phyloP scores from a whole-genome alignment of 2,329 filamentous ascomycete genomes.

The Aspergillus japonicus region DNA sequence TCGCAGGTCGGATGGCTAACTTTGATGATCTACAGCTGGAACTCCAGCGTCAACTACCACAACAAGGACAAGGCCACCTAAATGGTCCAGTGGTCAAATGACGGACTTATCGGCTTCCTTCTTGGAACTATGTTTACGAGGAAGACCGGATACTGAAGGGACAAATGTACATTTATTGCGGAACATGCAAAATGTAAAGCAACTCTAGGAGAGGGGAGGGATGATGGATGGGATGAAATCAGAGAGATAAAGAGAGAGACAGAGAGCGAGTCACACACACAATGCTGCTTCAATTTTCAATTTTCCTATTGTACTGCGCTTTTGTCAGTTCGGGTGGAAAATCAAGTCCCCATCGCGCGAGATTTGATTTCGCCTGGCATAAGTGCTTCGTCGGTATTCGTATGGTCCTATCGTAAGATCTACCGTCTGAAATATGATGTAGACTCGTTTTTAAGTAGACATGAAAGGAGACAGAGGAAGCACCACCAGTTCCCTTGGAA shows the following conservation, averaged over 20 bases:
- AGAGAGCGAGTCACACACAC: constrained; percentile 12
- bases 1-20: constrained; percentile 16
- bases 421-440: background rate
- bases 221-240: too few species aligned
- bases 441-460: background rate
- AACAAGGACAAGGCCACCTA: constrained; percentile 73
- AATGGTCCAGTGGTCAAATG: constrained; percentile 14
- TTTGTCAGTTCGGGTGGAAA: background rate
- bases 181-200: constrained; percentile 11
- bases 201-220: background rate
- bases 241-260: constrained; percentile 9
- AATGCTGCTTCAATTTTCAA: constrained; percentile 13
- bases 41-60: constrained; percentile 93
- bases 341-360: background rate
- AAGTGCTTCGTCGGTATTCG: background rate
- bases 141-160: constrained; percentile 7
- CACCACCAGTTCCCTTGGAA: too few species aligned
- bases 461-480: background rate
- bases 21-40: constrained; percentile 67
- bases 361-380: background rate
- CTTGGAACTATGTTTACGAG: constrained; percentile 1
- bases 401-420: background rate
- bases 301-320: constrained; percentile 14
- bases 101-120: constrained; percentile 5
- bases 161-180: constrained; percentile 36